Percentiles rank a stretch among this genome's conserved stretches.
phyloP scores from a whole-genome alignment of 176 grass and related monocot species.

The Urochloa ruziziensis region DNA sequence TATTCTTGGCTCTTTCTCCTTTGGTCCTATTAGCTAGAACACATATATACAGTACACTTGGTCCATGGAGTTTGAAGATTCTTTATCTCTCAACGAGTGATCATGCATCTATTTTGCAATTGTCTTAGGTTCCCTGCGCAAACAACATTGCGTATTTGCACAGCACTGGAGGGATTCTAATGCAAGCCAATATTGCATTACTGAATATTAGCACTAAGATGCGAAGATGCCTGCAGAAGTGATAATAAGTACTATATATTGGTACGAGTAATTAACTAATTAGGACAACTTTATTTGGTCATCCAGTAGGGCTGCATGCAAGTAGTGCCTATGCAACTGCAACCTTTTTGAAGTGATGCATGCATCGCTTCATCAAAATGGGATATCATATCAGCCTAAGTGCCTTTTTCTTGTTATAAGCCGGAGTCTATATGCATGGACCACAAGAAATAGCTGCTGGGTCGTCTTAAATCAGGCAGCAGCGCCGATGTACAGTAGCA shows the following conservation, averaged over 20 bases:
- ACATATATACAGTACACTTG: not conserved
- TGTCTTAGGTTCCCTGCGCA: not conserved
- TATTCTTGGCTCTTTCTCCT: not conserved
- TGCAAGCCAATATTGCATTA: not conserved
- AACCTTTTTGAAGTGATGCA: not conserved
- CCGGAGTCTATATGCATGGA: not conserved
- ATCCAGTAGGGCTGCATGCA: not conserved
- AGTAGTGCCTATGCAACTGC: not conserved
- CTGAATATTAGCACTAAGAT: not conserved
- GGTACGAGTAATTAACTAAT: no score
- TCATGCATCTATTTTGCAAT: not conserved
- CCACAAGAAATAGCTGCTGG: not conserved
- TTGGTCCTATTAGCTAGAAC: not conserved
- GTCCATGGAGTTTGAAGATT: not conserved
- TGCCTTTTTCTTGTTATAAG: not conserved
- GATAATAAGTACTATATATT: no score
- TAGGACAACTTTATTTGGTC: not conserved
- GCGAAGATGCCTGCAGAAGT: no score
- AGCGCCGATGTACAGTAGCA: not conserved
- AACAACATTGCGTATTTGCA: not conserved
- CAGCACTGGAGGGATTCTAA: not conserved
- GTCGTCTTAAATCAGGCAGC: no score
- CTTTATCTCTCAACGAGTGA: not conserved
- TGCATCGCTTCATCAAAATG: not conserved
- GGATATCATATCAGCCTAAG: not conserved